These are phyloP conservation scores for Dichomitus squalens DNA, from an alignment of 1,284 basidiomycete genomes.

Conservation along the genomic window DNA sequence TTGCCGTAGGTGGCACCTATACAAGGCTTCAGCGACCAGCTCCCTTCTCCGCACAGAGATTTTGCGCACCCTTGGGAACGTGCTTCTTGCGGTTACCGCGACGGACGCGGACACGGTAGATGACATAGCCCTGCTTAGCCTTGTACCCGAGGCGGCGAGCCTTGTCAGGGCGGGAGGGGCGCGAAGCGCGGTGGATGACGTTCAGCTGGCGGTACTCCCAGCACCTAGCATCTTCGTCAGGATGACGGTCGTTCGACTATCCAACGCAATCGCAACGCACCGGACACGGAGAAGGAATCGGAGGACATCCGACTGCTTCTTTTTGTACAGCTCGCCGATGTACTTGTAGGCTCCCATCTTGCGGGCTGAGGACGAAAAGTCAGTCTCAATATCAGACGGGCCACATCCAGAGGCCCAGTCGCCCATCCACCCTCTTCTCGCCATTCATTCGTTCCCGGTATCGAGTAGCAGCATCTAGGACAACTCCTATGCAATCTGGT, in stretches of 20 bases:
- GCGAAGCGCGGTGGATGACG: constrained; percentile 97
- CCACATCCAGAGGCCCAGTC: constrained; percentile 28
- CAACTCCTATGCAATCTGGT: constrained; percentile 16
- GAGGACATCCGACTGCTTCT: constrained; percentile 97
- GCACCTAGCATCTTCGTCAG: constrained; percentile 65
- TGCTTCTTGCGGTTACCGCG: constrained; percentile 99
- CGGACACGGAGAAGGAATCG: constrained; percentile 98
- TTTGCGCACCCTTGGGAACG: constrained; percentile 84
- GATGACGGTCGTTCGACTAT: neutral
- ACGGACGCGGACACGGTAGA: constrained; percentile 98
- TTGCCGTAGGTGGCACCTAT: constrained; percentile 97
- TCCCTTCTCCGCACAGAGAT: neutral
- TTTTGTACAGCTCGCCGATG: constrained; percentile 94
- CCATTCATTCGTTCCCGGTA: constrained; percentile 15
- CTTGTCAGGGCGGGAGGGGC: constrained; percentile 99
- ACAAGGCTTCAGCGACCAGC: neutral
- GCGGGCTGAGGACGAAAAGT: constrained; percentile 27
- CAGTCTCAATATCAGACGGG: constrained; percentile 13
- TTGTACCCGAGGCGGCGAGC: constrained; percentile 99
- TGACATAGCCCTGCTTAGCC: constrained; percentile 98
- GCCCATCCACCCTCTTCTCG: constrained; percentile 33
- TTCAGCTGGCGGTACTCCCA: constrained; percentile 99
- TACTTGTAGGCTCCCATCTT: constrained; percentile 95
- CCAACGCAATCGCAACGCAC: constrained; percentile 45
- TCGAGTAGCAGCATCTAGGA: constrained; percentile 4